Conservation (phyloP, 2,329 filamentous ascomycete species). For the Nigrospora osmanthi region DNA sequence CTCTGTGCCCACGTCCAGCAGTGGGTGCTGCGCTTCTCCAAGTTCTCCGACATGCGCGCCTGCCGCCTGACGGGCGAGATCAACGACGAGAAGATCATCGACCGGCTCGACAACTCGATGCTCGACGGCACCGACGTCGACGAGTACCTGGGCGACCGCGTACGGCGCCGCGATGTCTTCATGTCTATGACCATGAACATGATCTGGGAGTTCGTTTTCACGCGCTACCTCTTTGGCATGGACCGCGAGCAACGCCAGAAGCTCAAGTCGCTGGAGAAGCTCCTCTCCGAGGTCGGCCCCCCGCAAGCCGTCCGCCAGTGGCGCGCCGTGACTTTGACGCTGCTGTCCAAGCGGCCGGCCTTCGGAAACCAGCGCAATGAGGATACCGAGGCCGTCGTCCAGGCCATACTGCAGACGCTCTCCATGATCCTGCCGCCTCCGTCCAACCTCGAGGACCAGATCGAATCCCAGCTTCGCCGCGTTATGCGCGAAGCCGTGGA, state of each 20-base stretch:
- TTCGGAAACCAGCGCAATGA: conserved; percentile 77
- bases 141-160: conserved; percentile 76
- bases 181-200: conserved; percentile 99
- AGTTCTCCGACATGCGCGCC: conserved; percentile 87
- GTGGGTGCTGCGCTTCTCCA: conserved; percentile 96
- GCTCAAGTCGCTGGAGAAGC: conserved; percentile 91
- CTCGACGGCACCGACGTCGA: conserved; percentile 93
- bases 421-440: conserved; percentile 82
- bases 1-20: conserved; percentile 94
- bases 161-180: conserved; percentile 86
- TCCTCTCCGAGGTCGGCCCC: conserved; percentile 80
- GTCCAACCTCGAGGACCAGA: conserved; percentile 68
- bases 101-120: conserved; percentile 88
- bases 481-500: conserved; percentile 85
- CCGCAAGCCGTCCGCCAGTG: conserved; percentile 87
- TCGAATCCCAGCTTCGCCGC: conserved; percentile 75
- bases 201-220: conserved; percentile 99
- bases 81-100: conserved; percentile 85
- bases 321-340: conserved; percentile 89
- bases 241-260: conserved; percentile 96
- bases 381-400: conserved; percentile 92
- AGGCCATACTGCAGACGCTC: conserved; percentile 80
- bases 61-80: conserved; percentile 80
- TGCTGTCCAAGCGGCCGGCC: conserved; percentile 71
- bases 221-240: conserved; percentile 96